Conservation (phyloP, 768 basidiomycete species). For the Calocybe gangraenosa region DNA sequence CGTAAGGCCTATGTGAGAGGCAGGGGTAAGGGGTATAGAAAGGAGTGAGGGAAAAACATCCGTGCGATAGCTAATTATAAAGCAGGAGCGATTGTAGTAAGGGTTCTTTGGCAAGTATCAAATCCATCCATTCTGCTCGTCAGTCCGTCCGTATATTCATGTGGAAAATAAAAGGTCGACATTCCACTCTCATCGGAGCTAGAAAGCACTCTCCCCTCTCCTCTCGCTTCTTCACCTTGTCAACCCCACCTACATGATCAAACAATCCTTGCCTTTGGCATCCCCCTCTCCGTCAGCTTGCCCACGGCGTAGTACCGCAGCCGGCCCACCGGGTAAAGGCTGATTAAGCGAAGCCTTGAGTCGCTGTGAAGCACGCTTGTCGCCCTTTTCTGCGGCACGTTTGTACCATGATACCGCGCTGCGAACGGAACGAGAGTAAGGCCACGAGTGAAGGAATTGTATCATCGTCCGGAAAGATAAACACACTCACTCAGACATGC, state of each 20-base stretch:
- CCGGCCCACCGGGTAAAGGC: constrained; percentile 57
- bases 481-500: constrained; percentile 9
- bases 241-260: constrained; percentile 63
- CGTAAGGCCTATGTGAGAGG: neutral
- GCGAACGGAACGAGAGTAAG: neutral
- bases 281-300: constrained; percentile 29
- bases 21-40: too few relatives aligned
- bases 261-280: constrained; percentile 73
- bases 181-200: too few relatives aligned
- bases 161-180: too few relatives aligned
- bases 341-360: constrained; percentile 58
- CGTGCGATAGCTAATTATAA: too few relatives aligned
- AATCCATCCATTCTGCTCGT: too few relatives aligned
- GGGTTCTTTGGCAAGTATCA: too few relatives aligned
- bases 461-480: neutral
- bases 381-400: constrained; percentile 85
- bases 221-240: too few relatives aligned
- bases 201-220: too few relatives aligned
- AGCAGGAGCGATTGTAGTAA: too few relatives aligned
- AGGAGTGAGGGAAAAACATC: too few relatives aligned
- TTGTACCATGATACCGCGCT: constrained; percentile 84
- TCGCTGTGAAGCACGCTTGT: constrained; percentile 88
- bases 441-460: neutral
- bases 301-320: constrained; percentile 58
- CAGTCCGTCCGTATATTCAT: too few relatives aligned